Evolutionary conservation across 495 filamentous ascomycete genomes (phyloP).

Genomic region (Aspergillus coremiiformis): DNA sequence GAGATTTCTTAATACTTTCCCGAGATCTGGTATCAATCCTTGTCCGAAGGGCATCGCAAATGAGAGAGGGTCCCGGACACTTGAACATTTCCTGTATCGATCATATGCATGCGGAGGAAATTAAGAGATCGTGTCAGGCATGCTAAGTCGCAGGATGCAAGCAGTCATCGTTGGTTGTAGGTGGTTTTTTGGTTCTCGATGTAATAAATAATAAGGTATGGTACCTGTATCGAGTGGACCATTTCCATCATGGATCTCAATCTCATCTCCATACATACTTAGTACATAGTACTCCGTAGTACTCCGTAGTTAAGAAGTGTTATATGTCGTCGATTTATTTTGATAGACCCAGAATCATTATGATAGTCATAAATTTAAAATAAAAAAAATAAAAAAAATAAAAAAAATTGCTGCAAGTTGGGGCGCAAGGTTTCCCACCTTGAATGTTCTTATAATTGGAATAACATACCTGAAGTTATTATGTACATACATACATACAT

Average conservation of each 20-base stretch:
- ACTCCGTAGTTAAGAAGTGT: no score
- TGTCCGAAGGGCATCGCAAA: neutral
- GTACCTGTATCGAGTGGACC: slow-evolving; percentile 3
- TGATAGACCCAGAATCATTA: neutral
- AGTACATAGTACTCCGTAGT: no score
- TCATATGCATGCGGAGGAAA: slow-evolving; percentile 13
- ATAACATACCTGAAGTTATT: no score
- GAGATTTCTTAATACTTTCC: neutral
- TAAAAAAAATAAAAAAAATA: no score
- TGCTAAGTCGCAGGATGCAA: slow-evolving; percentile 19
- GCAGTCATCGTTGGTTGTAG: slow-evolving; percentile 15
- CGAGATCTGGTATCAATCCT: neutral
- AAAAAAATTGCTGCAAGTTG: neutral
- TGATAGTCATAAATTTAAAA: neutral
- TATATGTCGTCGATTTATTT: neutral
- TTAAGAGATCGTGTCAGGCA: slow-evolving; percentile 20
- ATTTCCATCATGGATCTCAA: neutral
- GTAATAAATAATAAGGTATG: slow-evolving; percentile 5
- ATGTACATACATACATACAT: neutral
- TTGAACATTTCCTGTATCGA: neutral
- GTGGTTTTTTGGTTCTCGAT: neutral
- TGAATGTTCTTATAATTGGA: neutral
- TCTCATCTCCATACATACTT: no score
- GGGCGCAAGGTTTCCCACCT: neutral
- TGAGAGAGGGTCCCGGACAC: neutral